phyloP scores from a whole-genome alignment of 1,139 yeast species.

The Blastobotrys ciferrii region DNA sequence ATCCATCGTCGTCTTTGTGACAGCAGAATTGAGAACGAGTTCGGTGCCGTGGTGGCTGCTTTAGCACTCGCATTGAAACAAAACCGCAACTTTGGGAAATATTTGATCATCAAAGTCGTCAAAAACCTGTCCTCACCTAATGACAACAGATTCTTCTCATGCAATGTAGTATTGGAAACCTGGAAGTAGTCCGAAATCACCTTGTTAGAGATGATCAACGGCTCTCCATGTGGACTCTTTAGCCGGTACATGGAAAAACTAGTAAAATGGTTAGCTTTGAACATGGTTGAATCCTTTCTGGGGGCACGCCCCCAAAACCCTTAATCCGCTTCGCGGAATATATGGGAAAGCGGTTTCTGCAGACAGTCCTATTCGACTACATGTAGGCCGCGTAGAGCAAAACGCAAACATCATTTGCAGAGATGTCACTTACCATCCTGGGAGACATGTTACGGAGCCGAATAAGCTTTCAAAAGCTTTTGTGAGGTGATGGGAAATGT shows the following conservation, averaged over 20 bases:
- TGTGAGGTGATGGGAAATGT: constrained; percentile 43
- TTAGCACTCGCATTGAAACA: constrained; percentile 41
- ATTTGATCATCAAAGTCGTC: constrained; percentile 42
- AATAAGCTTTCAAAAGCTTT: constrained; percentile 44
- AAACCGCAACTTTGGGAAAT: constrained; percentile 40
- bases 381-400: too few species aligned
- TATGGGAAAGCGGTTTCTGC: too few species aligned
- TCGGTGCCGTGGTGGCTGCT: constrained; percentile 43
- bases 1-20: constrained; percentile 48
- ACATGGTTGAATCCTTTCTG: too few species aligned
- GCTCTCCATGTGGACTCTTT: constrained; percentile 38
- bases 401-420: too few species aligned
- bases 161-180: constrained; percentile 41
- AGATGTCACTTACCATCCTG: too few species aligned
- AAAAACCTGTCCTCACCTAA: constrained; percentile 45
- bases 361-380: too few species aligned
- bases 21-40: constrained; percentile 39
- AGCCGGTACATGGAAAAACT: constrained; percentile 42
- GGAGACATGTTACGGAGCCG: constrained; percentile 44
- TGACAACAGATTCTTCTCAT: constrained; percentile 43
- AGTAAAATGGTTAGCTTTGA: too few species aligned
- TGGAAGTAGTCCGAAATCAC: constrained; percentile 40
- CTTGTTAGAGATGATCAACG: constrained; percentile 39
- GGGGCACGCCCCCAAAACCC: too few species aligned
- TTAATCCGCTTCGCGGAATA: too few species aligned